phyloP scores from a whole-genome alignment of 2,329 filamentous ascomycete genomes.

The Helminthosporium solani region DNA sequence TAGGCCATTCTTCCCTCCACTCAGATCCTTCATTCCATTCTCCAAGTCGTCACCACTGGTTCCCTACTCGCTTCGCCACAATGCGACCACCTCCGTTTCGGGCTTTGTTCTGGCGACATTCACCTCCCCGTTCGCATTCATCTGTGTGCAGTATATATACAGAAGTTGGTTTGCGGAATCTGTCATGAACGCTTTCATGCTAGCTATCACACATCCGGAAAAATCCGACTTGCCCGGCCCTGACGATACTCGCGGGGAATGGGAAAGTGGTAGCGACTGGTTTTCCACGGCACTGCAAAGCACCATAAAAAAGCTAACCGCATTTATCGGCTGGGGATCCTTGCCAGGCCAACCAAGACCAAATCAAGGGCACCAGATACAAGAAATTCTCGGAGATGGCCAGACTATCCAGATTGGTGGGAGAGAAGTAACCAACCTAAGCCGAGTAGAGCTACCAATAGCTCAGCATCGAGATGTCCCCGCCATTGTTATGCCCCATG shows the following conservation, averaged over 20 bases:
- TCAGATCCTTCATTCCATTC: constrained; percentile 31
- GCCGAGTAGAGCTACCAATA: constrained; percentile 22
- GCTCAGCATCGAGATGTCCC: constrained; percentile 9
- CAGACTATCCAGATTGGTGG: constrained; percentile 21
- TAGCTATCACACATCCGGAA: constrained; percentile 29
- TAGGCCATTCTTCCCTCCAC: constrained; percentile 28
- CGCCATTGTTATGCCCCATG: constrained; percentile 3
- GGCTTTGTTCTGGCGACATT: constrained; percentile 18
- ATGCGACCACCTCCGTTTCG: constrained; percentile 15
- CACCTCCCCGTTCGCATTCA: constrained; percentile 30
- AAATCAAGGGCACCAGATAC: constrained; percentile 3
- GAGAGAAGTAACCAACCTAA: constrained; percentile 23
- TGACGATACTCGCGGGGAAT: constrained; percentile 13
- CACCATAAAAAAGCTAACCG: constrained; percentile 25
- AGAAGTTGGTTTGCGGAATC: constrained; percentile 30
- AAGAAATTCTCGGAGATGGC: constrained; percentile 3
- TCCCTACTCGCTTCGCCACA: constrained; percentile 20
- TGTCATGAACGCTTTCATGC: constrained; percentile 33
- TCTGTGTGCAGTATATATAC: constrained; percentile 26
- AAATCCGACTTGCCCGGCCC: constrained; percentile 31
- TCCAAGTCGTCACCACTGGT: constrained; percentile 28
- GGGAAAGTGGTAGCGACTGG: constrained; percentile 18
- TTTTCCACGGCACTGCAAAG: constrained; percentile 24
- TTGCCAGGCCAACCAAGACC: background rate
- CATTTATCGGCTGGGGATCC: constrained; percentile 5